Evolutionary conservation across 2,329 filamentous ascomycete species (phyloP).

Genomic region (Alternaria solani): DNA sequence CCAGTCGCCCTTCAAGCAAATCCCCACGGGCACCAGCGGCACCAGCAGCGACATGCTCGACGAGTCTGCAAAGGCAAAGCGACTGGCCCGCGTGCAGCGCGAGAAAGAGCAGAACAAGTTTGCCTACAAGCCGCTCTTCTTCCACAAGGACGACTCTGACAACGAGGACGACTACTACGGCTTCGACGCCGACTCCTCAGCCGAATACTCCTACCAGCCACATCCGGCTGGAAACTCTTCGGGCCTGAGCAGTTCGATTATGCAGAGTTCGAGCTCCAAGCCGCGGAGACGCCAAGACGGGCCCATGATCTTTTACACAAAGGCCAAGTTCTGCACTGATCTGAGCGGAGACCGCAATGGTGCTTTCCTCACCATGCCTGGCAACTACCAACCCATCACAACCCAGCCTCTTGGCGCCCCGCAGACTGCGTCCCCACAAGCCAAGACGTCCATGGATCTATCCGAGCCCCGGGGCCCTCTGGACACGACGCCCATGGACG

Average conservation of each 20-base stretch:
- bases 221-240: constrained; percentile 50
- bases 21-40: constrained; percentile 33
- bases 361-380: constrained; percentile 25
- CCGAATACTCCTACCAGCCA: constrained; percentile 39
- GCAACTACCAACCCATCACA: constrained; percentile 43
- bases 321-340: constrained; percentile 81
- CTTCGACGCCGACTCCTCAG: constrained; percentile 38
- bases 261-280: constrained; percentile 55
- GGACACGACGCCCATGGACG: constrained; percentile 30
- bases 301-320: constrained; percentile 84
- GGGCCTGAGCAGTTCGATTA: constrained; percentile 56
- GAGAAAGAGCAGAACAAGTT: constrained; percentile 47
- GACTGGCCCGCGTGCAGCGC: constrained; percentile 28
- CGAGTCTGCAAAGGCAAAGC: constrained; percentile 28
- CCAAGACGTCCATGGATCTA: constrained; percentile 32
- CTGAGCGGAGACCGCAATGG: constrained; percentile 68
- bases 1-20: constrained; percentile 38
- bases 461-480: constrained; percentile 37
- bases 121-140: constrained; percentile 59
- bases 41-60: constrained; percentile 28
- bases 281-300: constrained; percentile 69
- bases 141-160: constrained; percentile 54
- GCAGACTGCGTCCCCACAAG: neutral
- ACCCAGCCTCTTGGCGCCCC: constrained; percentile 44
- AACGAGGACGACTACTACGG: constrained; percentile 51